Percentiles rank a stretch among this genome's conserved stretches.
These are phyloP conservation scores for Rosa hybrid DNA, from an alignment of 331 rosid species.

Conservation along the genomic window DNA sequence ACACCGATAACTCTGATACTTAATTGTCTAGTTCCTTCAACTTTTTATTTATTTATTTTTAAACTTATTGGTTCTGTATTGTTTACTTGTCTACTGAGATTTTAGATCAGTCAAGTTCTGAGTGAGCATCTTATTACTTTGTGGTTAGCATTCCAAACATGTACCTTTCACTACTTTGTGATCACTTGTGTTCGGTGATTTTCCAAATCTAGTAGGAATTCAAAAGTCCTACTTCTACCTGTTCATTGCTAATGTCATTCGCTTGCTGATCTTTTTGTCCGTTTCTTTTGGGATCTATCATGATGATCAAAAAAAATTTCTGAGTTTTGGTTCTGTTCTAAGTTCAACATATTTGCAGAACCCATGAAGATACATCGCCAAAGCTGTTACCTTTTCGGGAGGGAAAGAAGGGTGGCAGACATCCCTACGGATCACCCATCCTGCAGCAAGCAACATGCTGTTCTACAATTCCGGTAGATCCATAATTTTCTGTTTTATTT, in stretches of 20 bases:
- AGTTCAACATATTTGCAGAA: conserved; percentile 49
- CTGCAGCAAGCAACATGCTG: conserved; percentile 99
- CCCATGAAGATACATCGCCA: conserved; percentile 95
- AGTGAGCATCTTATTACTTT: neutral
- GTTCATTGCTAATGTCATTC: neutral
- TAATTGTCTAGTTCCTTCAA: too few relatives aligned
- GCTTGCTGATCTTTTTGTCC: neutral
- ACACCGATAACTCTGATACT: too few relatives aligned
- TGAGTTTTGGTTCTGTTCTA: conserved; percentile 14
- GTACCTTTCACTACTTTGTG: neutral
- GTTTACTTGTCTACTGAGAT: neutral
- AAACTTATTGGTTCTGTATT: neutral
- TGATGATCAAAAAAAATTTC: neutral
- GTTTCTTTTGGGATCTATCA: neutral
- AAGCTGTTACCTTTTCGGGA: conserved; percentile 95
- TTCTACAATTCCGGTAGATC: conserved; percentile 82
- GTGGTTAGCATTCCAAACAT: neutral
- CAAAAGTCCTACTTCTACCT: neutral
- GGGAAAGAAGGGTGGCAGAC: conserved; percentile 97
- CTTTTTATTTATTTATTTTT: too few relatives aligned
- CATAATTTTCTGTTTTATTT: conserved; percentile 15
- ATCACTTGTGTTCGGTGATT: neutral
- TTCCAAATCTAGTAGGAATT: neutral
- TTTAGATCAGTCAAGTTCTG: neutral
- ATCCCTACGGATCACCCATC: conserved; percentile 98